Base-by-base conservation (phyloP, 2,329 filamentous ascomycete genomes). In the Stemphylium vesicarium region DNA sequence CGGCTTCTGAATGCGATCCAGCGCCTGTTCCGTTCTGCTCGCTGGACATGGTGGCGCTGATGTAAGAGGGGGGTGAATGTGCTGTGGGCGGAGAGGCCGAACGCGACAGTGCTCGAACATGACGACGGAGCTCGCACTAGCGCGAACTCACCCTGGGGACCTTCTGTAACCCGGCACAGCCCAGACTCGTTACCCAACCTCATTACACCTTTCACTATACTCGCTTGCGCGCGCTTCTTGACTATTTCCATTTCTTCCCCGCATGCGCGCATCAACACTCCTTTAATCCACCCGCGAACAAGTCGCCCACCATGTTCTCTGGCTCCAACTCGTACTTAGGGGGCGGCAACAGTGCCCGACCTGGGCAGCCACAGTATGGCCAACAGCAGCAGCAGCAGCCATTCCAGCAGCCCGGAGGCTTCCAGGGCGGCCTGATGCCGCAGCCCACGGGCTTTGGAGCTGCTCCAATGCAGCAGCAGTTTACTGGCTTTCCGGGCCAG, bases 281-380 rank as follows among this genome's bases (percentile, higher is more conserved):
- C 49, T 48, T 45, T 50, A 56, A 57, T 57, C 59, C 53, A 62
- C 59, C 52, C 59, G 63, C 63, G 65, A 61, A 24, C 24, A 55
- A 39, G 57, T 58, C 59, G 60, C 57, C 56, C 68, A 73, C 71
- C 78, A 97, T 97, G 94, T 98, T 91, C 80, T 95, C 92, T 64
- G 91, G 89, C 75, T 90, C 91, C 64, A 96, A 90, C 81, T 88
- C 90, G 62, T 97, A 88, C 77, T 80, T 96, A 70, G 92, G 92
- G 77, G 89, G 88, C 79, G 85, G 84, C 76, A 91, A 88, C 74
- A 89, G 83, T 81, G 85, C 89, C 75, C 89, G 88, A 59, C 90
- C 89, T 44, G 86, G 86, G 61, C 76, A 77, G 66, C 77, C 75
- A 66, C 67, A 81, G 77, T 74, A 79, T 73, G 71, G 77, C 62